Percentiles rank a stretch among this genome's conserved stretches.
Conservation (phyloP, 2,329 filamentous ascomycete genomes). For the Neurospora crassa region DNA sequence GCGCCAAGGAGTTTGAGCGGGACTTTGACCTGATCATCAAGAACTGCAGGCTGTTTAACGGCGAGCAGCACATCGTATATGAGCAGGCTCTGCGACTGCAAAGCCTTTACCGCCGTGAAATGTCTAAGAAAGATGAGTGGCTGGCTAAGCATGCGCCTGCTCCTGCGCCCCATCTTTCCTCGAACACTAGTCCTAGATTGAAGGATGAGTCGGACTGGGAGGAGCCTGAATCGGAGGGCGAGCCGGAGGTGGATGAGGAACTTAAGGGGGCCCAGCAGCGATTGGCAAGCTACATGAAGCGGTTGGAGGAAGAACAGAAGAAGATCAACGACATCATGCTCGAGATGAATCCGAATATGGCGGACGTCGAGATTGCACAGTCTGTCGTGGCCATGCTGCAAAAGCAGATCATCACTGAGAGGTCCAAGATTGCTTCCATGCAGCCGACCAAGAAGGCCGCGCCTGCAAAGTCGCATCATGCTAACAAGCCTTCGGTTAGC, state of each 20-base stretch:
- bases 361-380: conserved; percentile 46
- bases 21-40: conserved; percentile 76
- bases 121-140: conserved; percentile 73
- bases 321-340: conserved; percentile 46
- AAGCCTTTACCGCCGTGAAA: conserved; percentile 63
- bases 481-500: conserved; percentile 38
- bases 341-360: conserved; percentile 40
- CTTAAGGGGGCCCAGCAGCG: conserved; percentile 24
- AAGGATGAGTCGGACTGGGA: conserved; percentile 67
- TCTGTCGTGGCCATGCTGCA: conserved; percentile 57
- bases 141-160: conserved; percentile 61
- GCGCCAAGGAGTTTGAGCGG: conserved; percentile 73
- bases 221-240: conserved; percentile 51
- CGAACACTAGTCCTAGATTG: conserved; percentile 55
- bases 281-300: conserved; percentile 42
- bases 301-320: conserved; percentile 45
- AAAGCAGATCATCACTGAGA: conserved; percentile 64
- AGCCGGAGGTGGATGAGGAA: conserved; percentile 45
- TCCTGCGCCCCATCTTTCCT: conserved; percentile 34
- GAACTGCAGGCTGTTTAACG: conserved; percentile 91
- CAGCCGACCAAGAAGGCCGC: conserved; percentile 44
- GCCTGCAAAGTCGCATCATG: conserved; percentile 38
- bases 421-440: conserved; percentile 41
- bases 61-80: conserved; percentile 62
- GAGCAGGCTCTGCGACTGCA: conserved; percentile 63